Evolutionary conservation across 768 basidiomycete species (phyloP), one percentile per base, ranked within the genome.

Genomic region (Podaxis pistillaris): DNA sequence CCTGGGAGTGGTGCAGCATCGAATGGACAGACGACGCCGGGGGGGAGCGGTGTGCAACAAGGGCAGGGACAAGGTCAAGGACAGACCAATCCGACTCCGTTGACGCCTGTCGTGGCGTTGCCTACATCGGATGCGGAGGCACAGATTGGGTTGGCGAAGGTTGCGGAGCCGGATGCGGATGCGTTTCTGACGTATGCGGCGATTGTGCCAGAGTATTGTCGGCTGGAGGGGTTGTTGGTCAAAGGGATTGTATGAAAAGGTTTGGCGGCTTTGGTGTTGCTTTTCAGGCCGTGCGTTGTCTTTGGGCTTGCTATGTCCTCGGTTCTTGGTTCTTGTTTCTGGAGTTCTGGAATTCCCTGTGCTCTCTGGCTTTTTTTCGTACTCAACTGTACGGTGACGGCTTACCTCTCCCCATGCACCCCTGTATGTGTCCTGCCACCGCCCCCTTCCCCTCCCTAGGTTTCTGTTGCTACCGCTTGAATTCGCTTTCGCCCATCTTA

Each of bases 111-210:
- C 8, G 82, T 84, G 12, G 86, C 91, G 28, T 77, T 94, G 58
- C 83, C 86, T 15, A 93, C 91, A 1, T 78, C 81, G 2, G 91
- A 93, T 64, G 78, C 81, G 15, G 92, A 93, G 74, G 79, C 84
- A 36, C 89, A 90, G 74, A 78, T 89, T 37, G 93, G 93, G 15
- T 73, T 93, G 52, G 88, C 85, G 36, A 93, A 92, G 73, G 88
- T 94, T 5, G 91, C 93, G 0, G 91, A 93, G 63, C 85, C 92
- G 13, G 93, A 94, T 70, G 75, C 86, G 58, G 93, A 94, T 72
- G 87, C 91, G 60, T 93, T 93, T 74, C 83, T 91, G 85, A 84
- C 88, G 0, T 94, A 94, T 71, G 91, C 91, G 19, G 85, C 90
- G 38, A 89, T 93, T 70, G 88, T 94, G 17, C 89, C 91, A 28